Conservation (phyloP, 2,329 filamentous ascomycete genomes). For the Penicillium sp. region DNA sequence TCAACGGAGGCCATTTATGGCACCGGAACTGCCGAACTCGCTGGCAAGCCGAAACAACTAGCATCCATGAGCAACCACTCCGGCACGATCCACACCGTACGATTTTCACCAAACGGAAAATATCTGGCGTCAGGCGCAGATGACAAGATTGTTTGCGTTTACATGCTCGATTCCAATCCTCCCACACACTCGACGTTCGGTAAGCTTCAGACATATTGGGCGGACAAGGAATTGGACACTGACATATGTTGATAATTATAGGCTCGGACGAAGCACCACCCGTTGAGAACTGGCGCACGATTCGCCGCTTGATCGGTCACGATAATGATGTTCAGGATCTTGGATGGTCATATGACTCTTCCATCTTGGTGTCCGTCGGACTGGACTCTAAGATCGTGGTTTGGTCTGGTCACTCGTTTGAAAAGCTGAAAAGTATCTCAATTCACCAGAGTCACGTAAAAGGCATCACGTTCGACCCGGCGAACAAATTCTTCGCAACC, state of each 20-base stretch:
- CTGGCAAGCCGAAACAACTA: conserved; percentile 80
- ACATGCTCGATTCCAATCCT: conserved; percentile 80
- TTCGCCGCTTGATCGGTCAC: conserved; percentile 88
- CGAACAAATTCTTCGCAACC: conserved; percentile 98
- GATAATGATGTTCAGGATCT: conserved; percentile 99
- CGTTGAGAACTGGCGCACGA: conserved; percentile 97
- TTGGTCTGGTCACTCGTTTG: conserved; percentile 97
- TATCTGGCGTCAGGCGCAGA: conserved; percentile 97
- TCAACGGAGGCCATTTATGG: conserved; percentile 92
- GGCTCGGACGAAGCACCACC: conserved; percentile 86
- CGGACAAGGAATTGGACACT: conserved; percentile 2
- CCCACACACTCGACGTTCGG: conserved; percentile 80
- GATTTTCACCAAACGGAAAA: conserved; percentile 92
- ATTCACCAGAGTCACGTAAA: conserved; percentile 98
- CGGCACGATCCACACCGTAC: conserved; percentile 93
- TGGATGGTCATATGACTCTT: conserved; percentile 95
- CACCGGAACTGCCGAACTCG: conserved; percentile 69
- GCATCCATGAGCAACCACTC: conserved; percentile 98
- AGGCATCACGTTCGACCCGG: conserved; percentile 96
- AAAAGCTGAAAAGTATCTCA: conserved; percentile 91
- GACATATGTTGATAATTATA: conserved; percentile 32
- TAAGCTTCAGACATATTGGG: conserved; percentile 41
- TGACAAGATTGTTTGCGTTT: conserved; percentile 98
- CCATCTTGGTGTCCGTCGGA: conserved; percentile 91
- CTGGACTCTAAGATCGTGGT: conserved; percentile 97